Base-by-base conservation (phyloP, 2,329 filamentous ascomycete genomes). In the Epichloe brachyelytri region DNA sequence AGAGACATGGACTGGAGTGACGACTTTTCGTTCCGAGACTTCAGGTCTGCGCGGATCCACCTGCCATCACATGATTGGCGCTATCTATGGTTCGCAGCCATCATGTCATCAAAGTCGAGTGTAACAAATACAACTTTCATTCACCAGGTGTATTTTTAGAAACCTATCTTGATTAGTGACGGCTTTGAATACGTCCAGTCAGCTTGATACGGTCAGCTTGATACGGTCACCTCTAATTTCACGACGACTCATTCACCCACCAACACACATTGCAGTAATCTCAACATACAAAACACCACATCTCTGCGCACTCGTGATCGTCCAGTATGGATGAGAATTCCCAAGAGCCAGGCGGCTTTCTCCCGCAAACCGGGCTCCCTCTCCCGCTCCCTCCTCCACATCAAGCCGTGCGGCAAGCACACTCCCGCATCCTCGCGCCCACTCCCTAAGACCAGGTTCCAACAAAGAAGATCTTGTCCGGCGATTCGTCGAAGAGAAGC, bases 381-480 rank as follows among this genome's bases (percentile, higher is more conserved):
- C 79, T 2, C 79, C 79, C 1, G 69, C 78, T 0, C 77, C 77
- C 3, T 78, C 72, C 52, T 67, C 66, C 11, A 60, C 71, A 12
- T 78, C 77, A 6, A 66, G 60, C 41, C 68, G 40, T 60, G 62
- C 58, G 59, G 60, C 47, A 56, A 65, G 57, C 62, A 65, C 63
- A 7, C 69, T 83, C 5, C 80, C 80, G 5, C 77, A 75, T 48
- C 80, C 79, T 0, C 71, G 80, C 43, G 65, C 67, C 20, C 74
- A 70, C 36, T 68, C 79, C 0, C 61, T 84, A 1, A 68, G 69
- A 14, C 70, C 79, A 0, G 79, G 79, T 0, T 82, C 78, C 0
- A 71, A 66, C 36, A 83, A 82, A 56, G 80, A 83, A 58, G 77
- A 79, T 51, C 71, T 77, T 43, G 75, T 80, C 10, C 70, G 79